Evolutionary conservation across 257 asterid species (phyloP), one percentile per base, ranked within the genome.

Genomic region (Forsythia suspensa): DNA sequence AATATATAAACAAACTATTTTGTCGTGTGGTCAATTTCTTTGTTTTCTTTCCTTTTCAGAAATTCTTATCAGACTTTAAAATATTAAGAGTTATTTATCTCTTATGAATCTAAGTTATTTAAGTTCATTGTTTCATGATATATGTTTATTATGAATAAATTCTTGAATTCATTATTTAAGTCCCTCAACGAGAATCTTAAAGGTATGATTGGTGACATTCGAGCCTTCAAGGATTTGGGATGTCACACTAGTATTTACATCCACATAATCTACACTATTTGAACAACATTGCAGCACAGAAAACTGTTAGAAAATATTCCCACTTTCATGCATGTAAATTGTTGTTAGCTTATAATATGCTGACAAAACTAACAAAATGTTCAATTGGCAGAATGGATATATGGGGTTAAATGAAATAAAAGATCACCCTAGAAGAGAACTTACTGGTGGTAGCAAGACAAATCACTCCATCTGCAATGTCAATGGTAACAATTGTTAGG

Each of bases 381-480:
- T 59, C 67, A 3, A 2, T 24, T 59, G 9, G 66, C 67, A 63
- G 18, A 63, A 63, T 3, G 3, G 16, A 63, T 8, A 10, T 11
- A 63, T 11, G 40, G 40, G 12, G 24, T 46, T 39, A 29, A 41
- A 9, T 29, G 4, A 11, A 71, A 70, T 4, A 63, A 41, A 72
- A 48, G 41, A n/a, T 71, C 5, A 24, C 48, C 70, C 36, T 16
- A 43, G 36, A n/a, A 71, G 15, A 44, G 73, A 76, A 87, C 95
- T 88, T 91, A 92, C 98, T 79, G 52, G 98, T 94, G 67, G 97
- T 92, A 51, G 86, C 89, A 82, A 92, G 71, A 43, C 86, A 82
- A 77, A 91, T 84, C 83, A 91, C 77, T 70, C 96, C 97, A 91
- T 91, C 98, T 94, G 95, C 89, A 87, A 77, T 42, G 44, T n/a